Base-by-base conservation (phyloP, 352 stramenopile species). In the Pythium guiyangense region DNA sequence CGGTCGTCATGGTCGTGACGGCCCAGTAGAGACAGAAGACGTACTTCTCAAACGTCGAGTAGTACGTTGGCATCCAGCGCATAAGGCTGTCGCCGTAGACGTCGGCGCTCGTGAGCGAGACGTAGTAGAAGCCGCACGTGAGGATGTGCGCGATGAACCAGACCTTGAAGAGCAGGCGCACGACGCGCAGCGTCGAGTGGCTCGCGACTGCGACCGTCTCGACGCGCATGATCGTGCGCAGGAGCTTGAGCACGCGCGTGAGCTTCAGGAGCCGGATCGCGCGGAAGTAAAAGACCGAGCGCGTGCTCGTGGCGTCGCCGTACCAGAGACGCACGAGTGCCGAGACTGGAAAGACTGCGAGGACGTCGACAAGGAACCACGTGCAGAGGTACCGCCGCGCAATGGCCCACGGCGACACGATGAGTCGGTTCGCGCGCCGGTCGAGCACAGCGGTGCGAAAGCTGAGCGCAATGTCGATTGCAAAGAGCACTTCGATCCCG, bases 211-310 rank as follows among this genome's bases (percentile, higher is more conserved):
- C 80, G 25, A 79, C 70, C n/a, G 66, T 76, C 57, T 86, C 64
- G 43, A 77, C 70, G 5, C 69, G 72, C 14, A 75, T 73, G 40
- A 90, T 59, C 0, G 74, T 84, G 44, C 86, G 86, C 10, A 90
- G 71, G 8, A 97, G 74, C 63, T 96, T 97, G 55, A 97, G 72
- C 20, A 97, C 69, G 1, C 90, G 84, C 26, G 81, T 62, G 15
- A 97, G 73, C 63, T 96, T 96, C 11, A 97, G 55, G 25, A 97
- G 46, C 0, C 89, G 78, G 5, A 93, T 69, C 1, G 86, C 68
- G 29, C 87, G 77, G 4, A 89, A 67, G 20, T 92, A 60, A n/a
- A 74, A 64, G 25, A 92, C 62, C 2, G 67, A 69, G 54, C 59
- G 71, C 0, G 64, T 69, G 8, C 49, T 54, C 8, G 34, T 29